Evolutionary conservation across 352 stramenopile genomes (phyloP), one percentile per base, ranked within the genome.

Genomic region (Globisporangium nagaii): DNA sequence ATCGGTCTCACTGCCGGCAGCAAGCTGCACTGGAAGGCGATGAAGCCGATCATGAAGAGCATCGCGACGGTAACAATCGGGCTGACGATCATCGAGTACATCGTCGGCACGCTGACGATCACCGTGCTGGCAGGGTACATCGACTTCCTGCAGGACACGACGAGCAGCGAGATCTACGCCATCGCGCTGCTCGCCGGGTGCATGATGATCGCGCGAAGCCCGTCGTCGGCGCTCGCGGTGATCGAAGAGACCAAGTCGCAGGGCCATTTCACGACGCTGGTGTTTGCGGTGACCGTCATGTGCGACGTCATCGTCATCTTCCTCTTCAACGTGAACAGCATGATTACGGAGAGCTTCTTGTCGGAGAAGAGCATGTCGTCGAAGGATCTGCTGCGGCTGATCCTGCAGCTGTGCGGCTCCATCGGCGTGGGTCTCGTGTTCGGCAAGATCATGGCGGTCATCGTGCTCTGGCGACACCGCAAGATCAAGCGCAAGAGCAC

Each of bases 151-250:
- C 70, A 86, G 43, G 64, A 76, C 43, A 88, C 75, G 22, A 79
- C 63, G 2, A 70, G 73, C 42, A 79, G 66, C 10, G 74, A 88
- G 54, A 76, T 72, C 39, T 79, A 76, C 32, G 75, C 78, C 10
- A 86, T 88, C 42, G 74, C 78, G 2, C 45, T 86, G 39, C 62
- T 88, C 7, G 75, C 75, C 8, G 78, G 78, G 0, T 84, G 73
- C 47, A 84, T 88, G 73, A 86, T 86, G 78, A 82, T 85, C 55
- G 78, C 78, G 19, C 73, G 75, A 28, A 84, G 72, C 31, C 78
- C 78, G 35, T 84, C 75, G 10, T 88, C 78, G 9, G 78, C 78
- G 12, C 63, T 88, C 13, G 78, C 78, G 1, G 72, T 88, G 41
- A 85, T 88, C 40, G 72, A 86, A 66, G 75, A 88, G 46, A 83